Evolutionary conservation across 106 monocot species (phyloP), one percentile per base, ranked within the genome.

Genomic region (Dactylorhiza incarnata): DNA sequence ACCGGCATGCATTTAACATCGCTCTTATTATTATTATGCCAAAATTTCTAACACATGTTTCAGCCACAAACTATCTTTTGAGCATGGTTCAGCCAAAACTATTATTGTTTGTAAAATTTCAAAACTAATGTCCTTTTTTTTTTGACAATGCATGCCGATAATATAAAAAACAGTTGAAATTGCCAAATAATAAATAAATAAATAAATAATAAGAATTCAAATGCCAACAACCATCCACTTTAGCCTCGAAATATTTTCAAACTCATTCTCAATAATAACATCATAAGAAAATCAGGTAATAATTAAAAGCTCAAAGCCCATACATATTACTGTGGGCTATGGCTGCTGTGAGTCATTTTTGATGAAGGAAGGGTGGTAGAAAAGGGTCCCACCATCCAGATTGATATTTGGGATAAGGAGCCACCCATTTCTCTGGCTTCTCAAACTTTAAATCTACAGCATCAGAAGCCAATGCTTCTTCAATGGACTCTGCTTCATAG

Each of bases 401-500:
- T 75, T 97, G 94, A 70, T 97, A 97, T 79, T 97, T 97, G 0
- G 85, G 89, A 75, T 97, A 97, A 8, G 97, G 97, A 17, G 97
- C 97, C 14, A 82, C 81, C 97, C 97, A 97, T 37, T 87, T 94
- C 16, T 81, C 78, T 55, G 97, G 89, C 75, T 87, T 91, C 24
- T 97, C 89, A 72, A 97, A 97, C 2, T 89, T 71, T 62, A 97
- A 52, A 20, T 93, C 93, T 16, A 83, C 84, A 2, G 85, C 84
- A 71, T 84, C 86, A 51, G 48, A 85, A 74, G 86, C 90, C 80
- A 97, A 76, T 52, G 93, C 93, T 81, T 93, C 91, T 45, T 85
- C 84, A 13, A 80, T 49, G 29, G 73, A 76, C 47, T 81, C 86
- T 19, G 89, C 87, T 72, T 97, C 94, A 69, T 91, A 97, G 76